Evolutionary conservation across 2,329 filamentous ascomycete genomes (phyloP), one percentile per base, ranked within the genome.

Genomic region (Capronia epimyces): DNA sequence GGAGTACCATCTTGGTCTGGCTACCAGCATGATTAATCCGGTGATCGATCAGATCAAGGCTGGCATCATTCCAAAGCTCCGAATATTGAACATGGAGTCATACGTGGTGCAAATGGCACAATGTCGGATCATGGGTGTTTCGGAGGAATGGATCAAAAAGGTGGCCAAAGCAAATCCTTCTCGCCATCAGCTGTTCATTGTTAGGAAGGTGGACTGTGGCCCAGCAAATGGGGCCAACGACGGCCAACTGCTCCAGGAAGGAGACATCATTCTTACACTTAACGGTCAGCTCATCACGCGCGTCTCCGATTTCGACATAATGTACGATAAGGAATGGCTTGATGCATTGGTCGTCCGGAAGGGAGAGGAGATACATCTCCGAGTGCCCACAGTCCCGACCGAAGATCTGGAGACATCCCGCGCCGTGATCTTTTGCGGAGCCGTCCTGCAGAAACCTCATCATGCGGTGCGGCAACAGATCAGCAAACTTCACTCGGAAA

Each of bases 381-480:
- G 83, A 62, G 80, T 97, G 15, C 84, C 86, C 0, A 98, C 93
- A 0, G 89, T 95, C 0, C 80, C 87, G 0, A 94, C 90, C 0
- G 83, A 90, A 62, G 87, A 95, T 63, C 79, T 97, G 41, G 93
- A 98, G 73, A 98, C 93, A 1, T 83, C 93, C 62, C 86, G 89
- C 50, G 89, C 91, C 1, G 83, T 98, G 52, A 87, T 88, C 29
- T 98, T 98, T 75, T 98, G 93, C 66, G 93, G 93, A 58, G 93
- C 93, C 25, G 84, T 96, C 13, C 74, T 98, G 39, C 93, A 98
- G 67, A 83, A 87, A 20, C 93, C 93, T 7, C 93, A 98, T 68
- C 90, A 96, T 66, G 93, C 93, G 43, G 94, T 98, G 8, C 82
- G 93, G 18, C 93, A 98, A 69, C 93, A 98, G 68, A 98, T 98